Evolutionary conservation across 306 rosid genomes (phyloP), one percentile per base, ranked within the genome.

Genomic region (Erythrophleum fordii): DNA sequence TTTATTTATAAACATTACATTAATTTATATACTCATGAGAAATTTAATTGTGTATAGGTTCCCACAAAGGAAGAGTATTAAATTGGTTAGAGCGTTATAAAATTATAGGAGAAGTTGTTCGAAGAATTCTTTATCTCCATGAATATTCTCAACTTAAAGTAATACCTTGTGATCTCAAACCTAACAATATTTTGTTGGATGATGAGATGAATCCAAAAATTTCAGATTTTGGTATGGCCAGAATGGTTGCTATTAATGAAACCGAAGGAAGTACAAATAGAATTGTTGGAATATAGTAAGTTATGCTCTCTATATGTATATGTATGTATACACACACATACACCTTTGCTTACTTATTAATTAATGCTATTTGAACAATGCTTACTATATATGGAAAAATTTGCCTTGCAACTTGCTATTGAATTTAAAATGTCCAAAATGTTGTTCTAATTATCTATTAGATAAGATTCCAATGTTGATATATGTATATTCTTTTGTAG

Each of bases 211-310:
- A 86, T 48, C 71, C 88, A 2, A 89, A 86, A 42, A 89, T 86
- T 6, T 76, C 81, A 17, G 90, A 89, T 39, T 89, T 86, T 74
- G 88, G 88, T 0, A 70, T 69, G 78, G 88, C 86, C 4, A 84
- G 75, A 29, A 72, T 81, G 6, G 56, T 83, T 62, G 70, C 3
- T 11, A 45, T 28, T 2, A 75, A 78, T 20, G 79, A 83, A 59
- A 55, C 45, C 5, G 76, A 31, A 16, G 39, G 69, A 64, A 64
- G 14, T 2, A 26, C 13, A 48, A 11, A 11, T 13, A 70, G 39
- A 37, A 23, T 44, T 17, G 28, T 10, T 44, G 92, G 88, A n/a
- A 86, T 86, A 6, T 86, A 51, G 89, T 86, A 83, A 81, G 89
- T 81, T 22, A 18, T 41, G 1, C 12, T 39, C 42, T 39, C 8